Evolutionary conservation across 345 rosid genomes (phyloP), one percentile per base, ranked within the genome.

Genomic region (Hypericum perforatum): DNA sequence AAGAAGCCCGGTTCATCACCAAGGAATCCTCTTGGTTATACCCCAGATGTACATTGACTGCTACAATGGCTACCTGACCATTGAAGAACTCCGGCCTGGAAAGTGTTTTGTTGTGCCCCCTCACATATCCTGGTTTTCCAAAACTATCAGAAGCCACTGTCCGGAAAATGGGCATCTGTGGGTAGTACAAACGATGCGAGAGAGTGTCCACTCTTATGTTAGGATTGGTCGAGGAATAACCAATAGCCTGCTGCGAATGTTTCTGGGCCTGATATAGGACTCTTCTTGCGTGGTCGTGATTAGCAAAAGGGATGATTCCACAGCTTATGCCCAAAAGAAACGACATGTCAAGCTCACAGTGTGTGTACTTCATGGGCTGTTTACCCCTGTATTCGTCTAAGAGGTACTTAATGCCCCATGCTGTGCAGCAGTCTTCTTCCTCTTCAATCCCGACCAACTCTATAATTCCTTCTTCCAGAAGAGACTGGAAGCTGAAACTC

Each of bases 31-130:
- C 96, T 63, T 87, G 96, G 74, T 91, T 91, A 74, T 82, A 91
- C 38, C 98, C 98, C 6, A 81, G 71, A 59, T 88, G 98, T 42
- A 85, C 90, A 70, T 88, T 91, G 54, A 85, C 95, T 0, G 96
- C 98, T 16, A 88, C 98, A 42, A 87, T 82, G n/a, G 86, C 85
- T 56, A 85, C 85, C 81, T 91, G 96, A 16, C 98, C 96, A 65
- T 91, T 91, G 53, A 64, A 83, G 22, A 79, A 60, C 65, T 85
- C 83, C 3, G 86, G 76, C 71, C 54, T 81, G 0, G 86, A 78
- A 14, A 71, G 52, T 38, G 68, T 49, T 52, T 63, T 68, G 39
- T 71, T 69, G 7, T 54, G 67, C 13, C 74, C 76, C 16, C 58
- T 62, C 40, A 74, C 47, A 60, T 52, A 40, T 49, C 58, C 79